Percentiles rank a stretch among this genome's conserved stretches.
Conservation (phyloP, 2,329 filamentous ascomycete genomes). For the Cercospora berteroae region DNA sequence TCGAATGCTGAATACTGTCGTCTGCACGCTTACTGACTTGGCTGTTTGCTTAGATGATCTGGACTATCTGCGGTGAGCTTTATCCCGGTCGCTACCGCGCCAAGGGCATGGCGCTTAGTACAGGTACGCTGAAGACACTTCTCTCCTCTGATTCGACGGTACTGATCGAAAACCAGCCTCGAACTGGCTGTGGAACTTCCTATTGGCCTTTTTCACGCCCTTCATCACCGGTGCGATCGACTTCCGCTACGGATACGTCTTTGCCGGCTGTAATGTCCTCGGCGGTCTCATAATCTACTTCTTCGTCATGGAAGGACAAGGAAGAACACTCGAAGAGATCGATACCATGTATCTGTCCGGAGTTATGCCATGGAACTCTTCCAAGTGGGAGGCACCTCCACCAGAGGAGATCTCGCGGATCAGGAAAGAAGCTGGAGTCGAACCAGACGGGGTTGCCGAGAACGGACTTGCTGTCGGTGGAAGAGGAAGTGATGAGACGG, state of each 20-base stretch:
- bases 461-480: neutral
- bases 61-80: conserved; percentile 46
- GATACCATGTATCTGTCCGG: conserved; percentile 59
- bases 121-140: conserved; percentile 29
- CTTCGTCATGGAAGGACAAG: conserved; percentile 72
- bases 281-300: conserved; percentile 69
- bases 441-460: conserved; percentile 7
- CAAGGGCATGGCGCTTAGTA: conserved; percentile 53
- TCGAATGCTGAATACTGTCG: neutral
- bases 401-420: conserved; percentile 31
- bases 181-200: conserved; percentile 55
- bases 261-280: conserved; percentile 68
- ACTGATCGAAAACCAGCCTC: conserved; percentile 39
- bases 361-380: conserved; percentile 34
- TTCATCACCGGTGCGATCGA: conserved; percentile 71
- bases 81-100: conserved; percentile 59
- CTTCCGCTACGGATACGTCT: conserved; percentile 72
- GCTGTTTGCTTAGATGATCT: conserved; percentile 53
- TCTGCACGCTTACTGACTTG: neutral
- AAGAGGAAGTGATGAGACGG: conserved; percentile 12
- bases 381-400: conserved; percentile 35
- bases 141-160: neutral
- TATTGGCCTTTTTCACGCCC: conserved; percentile 66
- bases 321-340: conserved; percentile 51
- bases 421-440: conserved; percentile 17